Percentiles rank a stretch among this genome's conserved stretches.
These are phyloP conservation scores for Penicillium fuscoglaucum DNA, from an alignment of 2,329 filamentous ascomycete genomes.

Conservation along the genomic window DNA sequence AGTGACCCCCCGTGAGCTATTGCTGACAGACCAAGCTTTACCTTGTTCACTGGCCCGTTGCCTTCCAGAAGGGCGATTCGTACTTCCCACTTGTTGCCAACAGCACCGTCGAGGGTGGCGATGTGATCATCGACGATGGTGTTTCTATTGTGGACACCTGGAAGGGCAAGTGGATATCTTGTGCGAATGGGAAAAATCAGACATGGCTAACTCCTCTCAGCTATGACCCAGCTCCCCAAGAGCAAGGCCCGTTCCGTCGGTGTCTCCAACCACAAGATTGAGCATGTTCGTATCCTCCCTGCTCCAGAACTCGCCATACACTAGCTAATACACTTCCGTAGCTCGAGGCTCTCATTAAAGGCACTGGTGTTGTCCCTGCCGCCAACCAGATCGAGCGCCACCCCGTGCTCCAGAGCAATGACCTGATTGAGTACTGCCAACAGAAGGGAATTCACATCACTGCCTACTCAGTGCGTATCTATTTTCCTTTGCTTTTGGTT, in stretches of 20 bases:
- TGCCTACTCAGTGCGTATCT: slow-evolving; percentile 57
- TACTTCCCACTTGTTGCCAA: slow-evolving; percentile 50
- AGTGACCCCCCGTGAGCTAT: no score
- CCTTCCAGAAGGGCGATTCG: slow-evolving; percentile 40
- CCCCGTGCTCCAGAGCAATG: slow-evolving; percentile 64
- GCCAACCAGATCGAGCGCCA: slow-evolving; percentile 71
- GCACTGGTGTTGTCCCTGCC: slow-evolving; percentile 58
- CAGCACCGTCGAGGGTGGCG: slow-evolving; percentile 40
- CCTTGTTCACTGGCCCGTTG: slow-evolving; percentile 50
- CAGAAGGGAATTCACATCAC: slow-evolving; percentile 61
- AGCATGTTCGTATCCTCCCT: slow-evolving; percentile 30
- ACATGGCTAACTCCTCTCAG: slow-evolving; percentile 22
- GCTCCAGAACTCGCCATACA: neutral
- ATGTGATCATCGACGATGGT: slow-evolving; percentile 48
- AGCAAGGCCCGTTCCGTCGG: slow-evolving; percentile 45
- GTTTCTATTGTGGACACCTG: slow-evolving; percentile 46
- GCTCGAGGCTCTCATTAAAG: slow-evolving; percentile 58
- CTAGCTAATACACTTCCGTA: slow-evolving; percentile 8
- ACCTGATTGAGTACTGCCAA: slow-evolving; percentile 58
- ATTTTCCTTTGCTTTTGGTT: neutral
- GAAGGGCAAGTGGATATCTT: slow-evolving; percentile 34
- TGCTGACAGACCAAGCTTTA: slow-evolving; percentile 33
- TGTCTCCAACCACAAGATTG: slow-evolving; percentile 45
- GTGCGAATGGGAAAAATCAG: no score
- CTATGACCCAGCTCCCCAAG: slow-evolving; percentile 47